Evolutionary conservation across 2,329 filamentous ascomycete genomes (phyloP).

Genomic region (Botryotinia globosa): DNA sequence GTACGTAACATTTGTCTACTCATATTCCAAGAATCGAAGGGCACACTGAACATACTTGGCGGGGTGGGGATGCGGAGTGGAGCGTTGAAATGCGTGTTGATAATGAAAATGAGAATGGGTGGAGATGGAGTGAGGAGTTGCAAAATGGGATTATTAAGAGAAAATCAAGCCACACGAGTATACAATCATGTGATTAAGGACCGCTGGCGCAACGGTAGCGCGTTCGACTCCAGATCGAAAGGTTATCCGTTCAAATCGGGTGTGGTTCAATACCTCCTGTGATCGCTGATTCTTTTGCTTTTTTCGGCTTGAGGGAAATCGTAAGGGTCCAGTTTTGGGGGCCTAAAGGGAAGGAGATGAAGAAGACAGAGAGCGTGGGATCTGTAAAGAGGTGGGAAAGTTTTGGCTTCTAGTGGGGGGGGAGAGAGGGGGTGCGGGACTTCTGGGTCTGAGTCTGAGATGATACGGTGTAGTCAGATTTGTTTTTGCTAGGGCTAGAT

Average conservation of each 20-base stretch:
- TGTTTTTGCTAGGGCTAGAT: neutral
- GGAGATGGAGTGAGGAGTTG: neutral
- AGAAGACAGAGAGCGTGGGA: neutral
- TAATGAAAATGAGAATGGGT: neutral
- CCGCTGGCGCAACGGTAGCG: slow-evolving; percentile 30
- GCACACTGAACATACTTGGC: neutral
- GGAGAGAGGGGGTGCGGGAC: neutral
- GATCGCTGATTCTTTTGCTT: neutral
- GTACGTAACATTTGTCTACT: accelerated
- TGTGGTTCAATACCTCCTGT: slow-evolving; percentile 29
- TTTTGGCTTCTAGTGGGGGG: neutral
- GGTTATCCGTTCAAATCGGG: slow-evolving; percentile 38
- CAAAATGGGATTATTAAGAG: accelerated
- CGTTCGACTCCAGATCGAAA: slow-evolving; percentile 38
- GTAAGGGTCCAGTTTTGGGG: neutral
- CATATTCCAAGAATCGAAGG: accelerated
- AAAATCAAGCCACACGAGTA: accelerated
- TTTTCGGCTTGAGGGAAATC: accelerated
- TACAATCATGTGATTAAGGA: slow-evolving; percentile 12
- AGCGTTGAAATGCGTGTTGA: neutral
- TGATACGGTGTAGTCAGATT: neutral
- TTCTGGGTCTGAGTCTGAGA: neutral
- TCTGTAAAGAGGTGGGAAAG: neutral
- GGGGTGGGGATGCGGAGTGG: neutral
- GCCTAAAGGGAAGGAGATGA: accelerated